Percentiles rank a stretch among this genome's conserved stretches.
Conservation (phyloP, 2,329 filamentous ascomycete species). For the Penicillium sp. region DNA sequence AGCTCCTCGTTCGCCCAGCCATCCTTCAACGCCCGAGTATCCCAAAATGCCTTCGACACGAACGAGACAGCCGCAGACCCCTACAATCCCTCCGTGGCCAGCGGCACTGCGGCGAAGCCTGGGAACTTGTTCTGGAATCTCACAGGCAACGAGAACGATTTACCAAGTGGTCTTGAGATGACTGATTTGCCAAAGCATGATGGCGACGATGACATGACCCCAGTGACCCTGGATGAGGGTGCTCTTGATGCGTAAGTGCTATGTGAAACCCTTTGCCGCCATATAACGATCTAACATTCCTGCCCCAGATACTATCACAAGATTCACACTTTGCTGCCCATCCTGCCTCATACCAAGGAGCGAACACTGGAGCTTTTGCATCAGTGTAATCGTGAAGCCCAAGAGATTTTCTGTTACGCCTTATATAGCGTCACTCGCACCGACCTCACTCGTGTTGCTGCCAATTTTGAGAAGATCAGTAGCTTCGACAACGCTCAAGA, state of each 20-base stretch:
- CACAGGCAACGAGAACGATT: conserved; percentile 32
- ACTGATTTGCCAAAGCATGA: conserved; percentile 34
- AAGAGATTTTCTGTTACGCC: conserved; percentile 44
- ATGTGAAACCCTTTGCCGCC: neutral
- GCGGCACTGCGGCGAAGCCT: conserved; percentile 34
- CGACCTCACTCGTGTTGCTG: conserved; percentile 35
- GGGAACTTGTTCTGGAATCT: conserved; percentile 44
- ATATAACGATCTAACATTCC: conserved; percentile 13
- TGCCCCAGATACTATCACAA: conserved; percentile 41
- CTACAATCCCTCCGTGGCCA: conserved; percentile 41
- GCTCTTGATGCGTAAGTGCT: conserved; percentile 42
- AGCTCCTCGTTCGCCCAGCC: conserved; percentile 45
- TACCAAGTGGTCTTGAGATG: conserved; percentile 36
- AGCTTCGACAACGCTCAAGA: conserved; percentile 46
- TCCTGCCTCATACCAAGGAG: conserved; percentile 44
- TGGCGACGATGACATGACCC: conserved; percentile 37
- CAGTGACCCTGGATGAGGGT: conserved; percentile 41
- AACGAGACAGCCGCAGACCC: conserved; percentile 34
- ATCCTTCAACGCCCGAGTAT: conserved; percentile 36
- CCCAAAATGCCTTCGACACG: conserved; percentile 39
- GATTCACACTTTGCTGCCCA: conserved; percentile 43
- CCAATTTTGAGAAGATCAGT: conserved; percentile 36
- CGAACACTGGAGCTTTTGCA: conserved; percentile 40
- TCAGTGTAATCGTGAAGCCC: conserved; percentile 42
- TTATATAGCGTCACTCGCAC: conserved; percentile 44